Evolutionary conservation across 169 alveolate species (phyloP), one percentile per base, ranked within the genome.

Genomic region (Ichthyophthirius multifiliis): DNA sequence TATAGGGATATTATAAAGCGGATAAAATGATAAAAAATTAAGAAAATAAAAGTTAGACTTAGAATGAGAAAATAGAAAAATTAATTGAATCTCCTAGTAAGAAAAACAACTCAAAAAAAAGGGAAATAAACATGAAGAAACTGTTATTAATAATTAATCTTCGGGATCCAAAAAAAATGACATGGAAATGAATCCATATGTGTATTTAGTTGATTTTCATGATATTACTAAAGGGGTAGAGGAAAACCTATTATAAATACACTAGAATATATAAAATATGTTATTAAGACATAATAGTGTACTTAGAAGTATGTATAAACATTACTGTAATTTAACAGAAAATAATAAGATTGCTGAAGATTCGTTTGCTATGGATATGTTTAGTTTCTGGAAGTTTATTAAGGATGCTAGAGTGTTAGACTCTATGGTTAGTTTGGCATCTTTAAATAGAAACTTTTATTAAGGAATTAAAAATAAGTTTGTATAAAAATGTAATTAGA

Each of bases 1-100:
- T 89, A 71, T 31, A 82, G n/a, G 98, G 98, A 45, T 90, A 90
- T 41, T 94, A 92, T 73, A 93, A 92, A 65, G 89, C 90, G 32
- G 97, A 94, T 82, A 92, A 92, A 65, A 86, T 91, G 90, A 90
- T 91, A 5, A 90, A 85, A 32, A 55, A 55, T 55, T n/a, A n/a
- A n/a, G n/a, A n/a, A n/a, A n/a, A n/a, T n/a, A n/a, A n/a, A n/a
- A n/a, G n/a, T n/a, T n/a, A n/a, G n/a, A n/a, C n/a, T n/a, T n/a
- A n/a, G n/a, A n/a, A n/a, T n/a, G n/a, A n/a, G n/a, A n/a, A n/a
- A n/a, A n/a, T n/a, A n/a, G n/a, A n/a, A n/a, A n/a, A n/a, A n/a
- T n/a, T n/a, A n/a, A n/a, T n/a, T n/a, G n/a, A n/a, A n/a, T n/a
- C n/a, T n/a, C n/a, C n/a, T n/a, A n/a, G n/a, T n/a, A n/a, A n/a